Percentiles rank a stretch among this genome's conserved stretches.
Evolutionary conservation across 495 filamentous ascomycete species (phyloP).

Genomic region (Hamigera avellanea): DNA sequence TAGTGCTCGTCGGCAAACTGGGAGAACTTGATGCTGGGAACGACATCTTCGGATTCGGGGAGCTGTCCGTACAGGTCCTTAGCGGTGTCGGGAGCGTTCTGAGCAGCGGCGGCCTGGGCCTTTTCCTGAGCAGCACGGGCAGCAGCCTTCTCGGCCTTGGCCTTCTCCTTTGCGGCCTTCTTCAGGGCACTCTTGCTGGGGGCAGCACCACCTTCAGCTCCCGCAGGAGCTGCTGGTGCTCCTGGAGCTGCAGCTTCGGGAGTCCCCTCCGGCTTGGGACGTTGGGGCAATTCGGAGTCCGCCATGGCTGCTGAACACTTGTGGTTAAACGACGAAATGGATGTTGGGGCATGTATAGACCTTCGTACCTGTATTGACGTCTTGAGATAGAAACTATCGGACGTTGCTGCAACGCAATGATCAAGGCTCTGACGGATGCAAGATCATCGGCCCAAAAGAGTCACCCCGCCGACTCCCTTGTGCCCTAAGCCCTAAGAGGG

Average conservation of each 20-base stretch:
- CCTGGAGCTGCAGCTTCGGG: constrained; percentile 14
- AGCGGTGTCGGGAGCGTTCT: constrained; percentile 54
- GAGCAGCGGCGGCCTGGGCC: constrained; percentile 34
- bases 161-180: constrained; percentile 57
- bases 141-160: constrained; percentile 52
- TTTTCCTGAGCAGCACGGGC: constrained; percentile 41
- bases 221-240: constrained; percentile 14
- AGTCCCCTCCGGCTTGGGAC: constrained; percentile 35
- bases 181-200: constrained; percentile 55
- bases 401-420: constrained; percentile 3
- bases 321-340: neutral
- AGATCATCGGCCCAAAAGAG: constrained; percentile 1
- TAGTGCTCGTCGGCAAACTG: constrained; percentile 45
- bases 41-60: constrained; percentile 27
- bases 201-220: constrained; percentile 28
- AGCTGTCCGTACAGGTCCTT: constrained; percentile 55
- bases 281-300: constrained; percentile 35
- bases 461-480: constrained; percentile 23
- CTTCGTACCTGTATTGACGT: constrained; percentile 11
- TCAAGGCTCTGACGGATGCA: constrained; percentile 4
- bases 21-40: constrained; percentile 23
- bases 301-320: constrained; percentile 22
- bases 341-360: constrained; percentile 7
- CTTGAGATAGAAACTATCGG: constrained; percentile 4
- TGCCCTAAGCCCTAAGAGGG: constrained; percentile 37